Base-by-base conservation (phyloP, 1,139 yeast genomes). In the Candida glucosophila region DNA sequence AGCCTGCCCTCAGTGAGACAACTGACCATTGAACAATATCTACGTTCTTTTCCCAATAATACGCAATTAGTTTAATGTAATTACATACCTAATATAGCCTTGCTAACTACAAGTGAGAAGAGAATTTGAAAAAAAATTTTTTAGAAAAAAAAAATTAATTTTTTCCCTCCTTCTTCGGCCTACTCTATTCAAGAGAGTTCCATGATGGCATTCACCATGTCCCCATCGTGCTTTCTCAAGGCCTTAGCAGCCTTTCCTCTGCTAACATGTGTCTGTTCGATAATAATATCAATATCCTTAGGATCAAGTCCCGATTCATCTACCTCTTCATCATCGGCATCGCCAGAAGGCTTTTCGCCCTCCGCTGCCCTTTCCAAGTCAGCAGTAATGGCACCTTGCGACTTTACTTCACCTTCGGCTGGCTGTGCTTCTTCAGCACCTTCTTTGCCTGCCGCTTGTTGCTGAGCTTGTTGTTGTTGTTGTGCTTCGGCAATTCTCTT, bases 201-300 rank as follows among this genome's bases (percentile, higher is more conserved):
- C 93, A 88, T 83, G 55, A 88, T 83, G 43, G 96, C 90, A 55
- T 86, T 88, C 56, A 90, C 96, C 65, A 90, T 77, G 58, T 90
- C 97, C 59, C 90, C 86, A 49, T 83, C 73, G 70, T 88, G 88
- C 44, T 73, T 77, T 59, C 73, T 79, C 59, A 90, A 73, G 44
- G 96, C 95, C 60, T 78, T 80, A 48, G 75, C 82, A 39, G 97
- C 97, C 71, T 83, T 81, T 43, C 74, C 75, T 67, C 88, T 78
- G 31, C 95, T 70, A 37, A 77, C 90, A 49, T 76, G 79, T 46
- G 96, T 80, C 68, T 90, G 98, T 52, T 82, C 93, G 52, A 79
- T 69, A 47, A 88, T 78, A 53, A 88, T 70, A 39, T 77, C 77
- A 43, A 88, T 73, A 55, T 85, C 95, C 40, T 73, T 81, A 30